Evolutionary conservation across 164 flowering plant genomes (phyloP), one percentile per base, ranked within the genome.

Genomic region (Macadamia integrifolia): DNA sequence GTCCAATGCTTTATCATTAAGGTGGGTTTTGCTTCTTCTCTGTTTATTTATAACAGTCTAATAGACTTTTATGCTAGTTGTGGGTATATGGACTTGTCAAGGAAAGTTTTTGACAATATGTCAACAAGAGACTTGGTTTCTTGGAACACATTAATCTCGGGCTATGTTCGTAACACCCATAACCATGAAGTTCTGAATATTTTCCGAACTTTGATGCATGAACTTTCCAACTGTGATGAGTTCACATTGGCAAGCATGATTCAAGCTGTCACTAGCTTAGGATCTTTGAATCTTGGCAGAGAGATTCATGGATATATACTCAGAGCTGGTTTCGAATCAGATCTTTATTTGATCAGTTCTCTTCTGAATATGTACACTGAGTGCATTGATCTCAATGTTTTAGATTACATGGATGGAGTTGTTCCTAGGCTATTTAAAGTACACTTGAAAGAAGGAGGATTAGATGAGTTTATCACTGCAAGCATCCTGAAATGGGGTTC

Each of bases 291-390:
- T 50, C 48, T 7, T 58, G 79, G 79, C n/a, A 72, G 65, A 58
- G 68, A 76, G 67, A 49, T 72, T 72, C 79, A 76, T 66, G 73
- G 71, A 11, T 72, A 77, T 63, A 60, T 74, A 66, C 65, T 77
- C 15, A 75, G 75, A 77, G 72, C 67, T 31, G 80, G 82, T 11
- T 55, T 60, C 12, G 77, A 70, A 48, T 67, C 77, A 53, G 68
- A 72, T 29, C 40, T 50, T 14, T 66, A 64, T 58, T 74, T 80
- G 35, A 62, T 70, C 65, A 72, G 73, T 69, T 69, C 78, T 43
- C 78, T 80, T 57, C 43, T 77, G 43, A 76, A 77, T 62, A 80
- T 77, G 80, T 77, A 80, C 62, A 77, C 69, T 15, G 71, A 68
- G 29, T 80, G 74, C 80, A 66, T 44, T 29, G 70, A 69, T 40